Conservation (phyloP, 2,329 filamentous ascomycete species). For the Sporothrix globosa region DNA sequence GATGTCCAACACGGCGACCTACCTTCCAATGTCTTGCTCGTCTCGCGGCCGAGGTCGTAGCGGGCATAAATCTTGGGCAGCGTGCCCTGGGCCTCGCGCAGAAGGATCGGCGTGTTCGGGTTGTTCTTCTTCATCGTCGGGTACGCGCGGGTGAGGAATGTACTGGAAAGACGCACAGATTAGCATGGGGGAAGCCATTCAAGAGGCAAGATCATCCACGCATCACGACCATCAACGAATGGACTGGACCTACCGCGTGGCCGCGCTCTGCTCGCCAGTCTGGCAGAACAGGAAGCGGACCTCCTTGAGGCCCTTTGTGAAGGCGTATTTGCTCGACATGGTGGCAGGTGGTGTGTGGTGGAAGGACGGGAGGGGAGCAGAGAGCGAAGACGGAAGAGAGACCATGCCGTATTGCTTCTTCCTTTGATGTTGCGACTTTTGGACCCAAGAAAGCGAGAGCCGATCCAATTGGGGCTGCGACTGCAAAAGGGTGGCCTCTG, state of each 20-base stretch:
- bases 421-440: not conserved
- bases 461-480: slow-evolving; percentile 32
- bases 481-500: slow-evolving; percentile 31
- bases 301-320: slow-evolving; percentile 87
- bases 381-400: not conserved
- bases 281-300: slow-evolving; percentile 97
- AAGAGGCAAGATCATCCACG: not conserved
- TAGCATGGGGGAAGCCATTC: slow-evolving; percentile 3
- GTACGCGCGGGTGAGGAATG: slow-evolving; percentile 88
- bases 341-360: slow-evolving; percentile 38
- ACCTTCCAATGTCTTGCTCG: slow-evolving; percentile 60
- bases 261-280: slow-evolving; percentile 85
- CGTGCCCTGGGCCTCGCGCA: slow-evolving; percentile 86
- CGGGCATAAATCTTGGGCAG: slow-evolving; percentile 86
- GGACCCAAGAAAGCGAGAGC: slow-evolving; percentile 4
- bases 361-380: not conserved
- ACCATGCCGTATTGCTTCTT: slow-evolving; percentile 26
- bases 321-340: slow-evolving; percentile 94
- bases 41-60: slow-evolving; percentile 71
- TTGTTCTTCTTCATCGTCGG: slow-evolving; percentile 99
- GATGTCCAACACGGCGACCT: not conserved
- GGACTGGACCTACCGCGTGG: slow-evolving; percentile 67
- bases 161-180: slow-evolving; percentile 55
- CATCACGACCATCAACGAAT: slow-evolving; percentile 38
- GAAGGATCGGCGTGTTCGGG: slow-evolving; percentile 87